Evolutionary conservation across 805 yeast species (phyloP).

Genomic region (Teunomyces atbi): DNA sequence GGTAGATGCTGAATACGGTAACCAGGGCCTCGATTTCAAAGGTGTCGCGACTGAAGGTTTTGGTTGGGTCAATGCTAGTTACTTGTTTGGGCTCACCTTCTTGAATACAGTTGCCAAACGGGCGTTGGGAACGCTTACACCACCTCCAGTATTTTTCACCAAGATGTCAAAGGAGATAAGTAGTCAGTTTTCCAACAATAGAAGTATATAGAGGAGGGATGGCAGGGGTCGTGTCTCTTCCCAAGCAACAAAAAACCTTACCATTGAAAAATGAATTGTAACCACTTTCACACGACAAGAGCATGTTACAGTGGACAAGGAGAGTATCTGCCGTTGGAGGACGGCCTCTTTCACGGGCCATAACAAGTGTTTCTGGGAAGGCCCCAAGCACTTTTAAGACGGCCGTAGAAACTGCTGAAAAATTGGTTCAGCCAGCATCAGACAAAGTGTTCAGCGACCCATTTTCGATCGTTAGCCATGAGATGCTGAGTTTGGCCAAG

Average conservation of each 20-base stretch:
- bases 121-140: slow-evolving; percentile 75
- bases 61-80: slow-evolving; percentile 97
- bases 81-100: slow-evolving; percentile 65
- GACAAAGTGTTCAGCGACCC: slow-evolving; percentile 67
- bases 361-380: neutral
- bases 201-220: neutral
- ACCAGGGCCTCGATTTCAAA: slow-evolving; percentile 89
- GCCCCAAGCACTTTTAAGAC: slow-evolving; percentile 30
- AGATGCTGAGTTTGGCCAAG: slow-evolving; percentile 84
- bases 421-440: slow-evolving; percentile 61
- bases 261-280: neutral
- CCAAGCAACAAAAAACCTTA: slow-evolving; percentile 1
- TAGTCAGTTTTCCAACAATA: neutral
- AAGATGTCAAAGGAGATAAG: slow-evolving; percentile 40
- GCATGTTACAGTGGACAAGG: slow-evolving; percentile 2
- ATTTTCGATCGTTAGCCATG: slow-evolving; percentile 84
- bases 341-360: neutral
- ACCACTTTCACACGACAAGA: neutral
- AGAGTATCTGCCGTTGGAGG: neutral
- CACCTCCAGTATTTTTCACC: slow-evolving; percentile 62
- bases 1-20: slow-evolving; percentile 95
- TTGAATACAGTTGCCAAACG: slow-evolving; percentile 66
- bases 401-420: slow-evolving; percentile 73
- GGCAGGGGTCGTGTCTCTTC: neutral
- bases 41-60: slow-evolving; percentile 96